phyloP scores from a whole-genome alignment of 441 rosid genomes.

The Sinapis alba region DNA sequence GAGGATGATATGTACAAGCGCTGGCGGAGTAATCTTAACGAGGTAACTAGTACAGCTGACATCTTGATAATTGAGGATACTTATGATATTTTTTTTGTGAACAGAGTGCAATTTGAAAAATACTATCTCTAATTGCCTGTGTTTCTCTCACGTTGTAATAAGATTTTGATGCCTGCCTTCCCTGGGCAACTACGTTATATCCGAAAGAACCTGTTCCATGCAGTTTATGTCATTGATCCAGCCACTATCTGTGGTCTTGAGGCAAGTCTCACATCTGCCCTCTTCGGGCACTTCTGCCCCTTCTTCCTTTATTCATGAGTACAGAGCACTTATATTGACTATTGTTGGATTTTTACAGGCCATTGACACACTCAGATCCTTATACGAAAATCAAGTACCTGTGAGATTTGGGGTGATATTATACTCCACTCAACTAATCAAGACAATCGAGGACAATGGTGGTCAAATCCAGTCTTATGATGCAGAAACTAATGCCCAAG shows the following conservation, averaged over 20 bases:
- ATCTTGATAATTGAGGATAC: constrained; percentile 26
- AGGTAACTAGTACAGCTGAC: constrained; percentile 53
- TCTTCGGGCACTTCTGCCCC: constrained; percentile 18
- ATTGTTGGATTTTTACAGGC: constrained; percentile 64
- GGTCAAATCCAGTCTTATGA: constrained; percentile 53
- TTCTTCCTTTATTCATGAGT: constrained; percentile 18
- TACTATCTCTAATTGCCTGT: constrained; percentile 27
- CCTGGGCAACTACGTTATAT: constrained; percentile 97
- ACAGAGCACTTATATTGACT: constrained; percentile 28
- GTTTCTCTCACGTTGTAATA: constrained; percentile 38
- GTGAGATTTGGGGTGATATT: constrained; percentile 94
- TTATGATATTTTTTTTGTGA: constrained; percentile 28
- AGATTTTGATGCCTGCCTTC: constrained; percentile 99
- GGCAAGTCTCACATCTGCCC: constrained; percentile 57
- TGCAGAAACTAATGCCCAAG: constrained; percentile 48
- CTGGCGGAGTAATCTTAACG: constrained; percentile 96
- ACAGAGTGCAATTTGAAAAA: constrained; percentile 28
- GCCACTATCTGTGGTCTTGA: constrained; percentile 89
- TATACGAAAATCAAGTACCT: constrained; percentile 84
- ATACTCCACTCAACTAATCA: constrained; percentile 74
- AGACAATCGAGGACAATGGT: constrained; percentile 63
- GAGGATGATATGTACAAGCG: constrained; percentile 96
- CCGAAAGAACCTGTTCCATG: constrained; percentile 96
- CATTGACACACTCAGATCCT: constrained; percentile 70
- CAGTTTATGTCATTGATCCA: constrained; percentile 96